Evolutionary conservation across 495 filamentous ascomycete genomes (phyloP), one percentile per base, ranked within the genome.

Genomic region (Achaetomiella virescens): DNA sequence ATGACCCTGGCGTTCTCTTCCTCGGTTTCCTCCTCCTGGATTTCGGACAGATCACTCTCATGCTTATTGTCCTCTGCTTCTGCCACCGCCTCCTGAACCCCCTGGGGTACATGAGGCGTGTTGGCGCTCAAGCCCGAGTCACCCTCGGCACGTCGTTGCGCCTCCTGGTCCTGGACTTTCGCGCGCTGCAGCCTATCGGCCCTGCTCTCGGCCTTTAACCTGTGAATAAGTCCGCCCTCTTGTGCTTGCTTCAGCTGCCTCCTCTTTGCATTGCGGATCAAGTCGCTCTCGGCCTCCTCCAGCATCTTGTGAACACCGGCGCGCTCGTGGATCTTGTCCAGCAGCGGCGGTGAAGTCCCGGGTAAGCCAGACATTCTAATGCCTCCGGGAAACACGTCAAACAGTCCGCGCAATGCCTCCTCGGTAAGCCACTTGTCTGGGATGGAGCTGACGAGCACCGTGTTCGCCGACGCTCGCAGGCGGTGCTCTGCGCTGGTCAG

Each of bases 401-500:
- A 98, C n/a, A 98, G 75, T 0, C 81, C 84, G 40, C 85, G 79
- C 12, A 98, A 76, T 10, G 89, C 87, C 48, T 95, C 83, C 41
- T 87, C 76, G 22, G 79, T 87, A 12, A 95, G 81, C 92, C 92
- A 97, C 64, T 90, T 89, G 29, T 80, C 76, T 17, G 93, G 93
- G 54, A 98, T 97, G 22, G 84, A 84, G 55, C 85, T 91, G 17
- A 97, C 90, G 12, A 98, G 76, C 49, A 98, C 91, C 3, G 93
- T 97, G 10, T 91, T 97, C 3, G 93, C 95, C 50, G 91, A 96
- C n/a, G 93, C 93, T 33, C 90, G 86, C 40, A 97, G 77, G 38
- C 93, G 86, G 70, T 97, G 95, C 67, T 97, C 89, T 7, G 93
- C 91, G 37, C 88, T 91, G n/a, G 93, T 97, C 59, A 98, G 72